Evolutionary conservation across 306 rosid species (phyloP), one percentile per base, ranked within the genome.

Genomic region (Sesbania bispinosa): DNA sequence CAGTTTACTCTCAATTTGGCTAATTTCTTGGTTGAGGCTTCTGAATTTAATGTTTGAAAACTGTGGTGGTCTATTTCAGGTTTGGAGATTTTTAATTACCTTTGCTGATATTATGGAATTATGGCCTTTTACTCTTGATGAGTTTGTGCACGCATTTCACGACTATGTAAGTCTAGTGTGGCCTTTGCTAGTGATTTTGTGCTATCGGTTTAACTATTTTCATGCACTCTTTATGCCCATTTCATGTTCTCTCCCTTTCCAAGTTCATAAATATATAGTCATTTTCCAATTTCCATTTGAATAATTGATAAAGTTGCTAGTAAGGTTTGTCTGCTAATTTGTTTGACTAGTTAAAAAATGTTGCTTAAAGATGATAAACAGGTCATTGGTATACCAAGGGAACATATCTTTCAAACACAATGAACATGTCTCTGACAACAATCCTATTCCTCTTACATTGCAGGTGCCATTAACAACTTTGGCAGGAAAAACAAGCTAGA

Each of bases 51-150:
- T 8, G 62, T 46, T 69, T 62, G 52, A 65, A 48, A 75, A 55
- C 48, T 57, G 23, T 76, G 66, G 27, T 73, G 71, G 51, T 71
- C 46, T 78, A 33, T 83, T 73, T 78, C 90, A 93, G 98, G 96
- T 86, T 23, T 93, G 98, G 98, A 87, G 90, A 74, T 93, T 93
- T 83, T 83, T 93, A 32, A 88, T 93, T 81, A 87, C 94, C 33
- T 93, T 93, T 80, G 90, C 92, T 62, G 98, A 93, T 76, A 83
- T 90, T 81, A 94, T 93, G 53, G 90, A 87, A 88, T 78, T 93
- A 45, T 93, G 98, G 97, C 92, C 98, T 2, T 93, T 93, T 79
- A 93, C 97, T 23, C 88, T 90, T 1, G 98, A 93, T 74, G 98
- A 93, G 84, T 93, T 93, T 79, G 82, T 93, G 81, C 98, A 93